Evolutionary conservation across 2,329 filamentous ascomycete species (phyloP).

Genomic region (Aspergillus intermedius): DNA sequence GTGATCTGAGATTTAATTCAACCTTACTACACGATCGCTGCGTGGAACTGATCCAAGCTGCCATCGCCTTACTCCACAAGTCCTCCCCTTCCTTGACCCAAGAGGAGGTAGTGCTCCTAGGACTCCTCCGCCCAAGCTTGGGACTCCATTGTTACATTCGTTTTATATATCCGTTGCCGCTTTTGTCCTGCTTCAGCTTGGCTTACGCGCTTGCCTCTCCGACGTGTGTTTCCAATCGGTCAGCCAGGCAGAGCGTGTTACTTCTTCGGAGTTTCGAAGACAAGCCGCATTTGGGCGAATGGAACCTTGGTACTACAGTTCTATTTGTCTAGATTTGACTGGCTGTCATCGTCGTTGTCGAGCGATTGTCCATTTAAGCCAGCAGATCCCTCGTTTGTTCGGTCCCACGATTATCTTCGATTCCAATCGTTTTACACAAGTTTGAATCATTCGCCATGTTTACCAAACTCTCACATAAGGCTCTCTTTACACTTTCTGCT

Average conservation of each 20-base stretch:
- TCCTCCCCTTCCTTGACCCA: too few relatives aligned
- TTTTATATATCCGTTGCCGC: too few relatives aligned
- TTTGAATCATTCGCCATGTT: constrained; percentile 29
- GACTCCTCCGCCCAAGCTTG: too few relatives aligned
- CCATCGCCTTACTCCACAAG: neutral
- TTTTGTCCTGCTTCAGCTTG: neutral
- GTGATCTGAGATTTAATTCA: neutral
- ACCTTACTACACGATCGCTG: neutral
- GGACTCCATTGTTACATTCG: too few relatives aligned
- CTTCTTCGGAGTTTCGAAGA: neutral
- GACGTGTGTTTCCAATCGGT: neutral
- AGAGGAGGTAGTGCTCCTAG: too few relatives aligned
- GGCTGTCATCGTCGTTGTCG: constrained; percentile 4
- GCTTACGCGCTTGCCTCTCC: neutral
- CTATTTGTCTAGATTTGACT: constrained; percentile 14
- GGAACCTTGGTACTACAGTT: neutral
- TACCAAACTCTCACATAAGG: constrained; percentile 17
- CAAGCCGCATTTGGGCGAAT: neutral
- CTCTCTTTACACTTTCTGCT: constrained; percentile 22
- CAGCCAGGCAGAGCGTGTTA: neutral
- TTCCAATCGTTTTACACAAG: constrained; percentile 11
- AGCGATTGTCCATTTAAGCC: constrained; percentile 25
- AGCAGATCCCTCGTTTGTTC: constrained; percentile 11
- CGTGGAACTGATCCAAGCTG: neutral
- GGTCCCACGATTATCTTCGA: constrained; percentile 13